Evolutionary conservation across 129 eudicot species (phyloP).

Genomic region (Solidago caesia): DNA sequence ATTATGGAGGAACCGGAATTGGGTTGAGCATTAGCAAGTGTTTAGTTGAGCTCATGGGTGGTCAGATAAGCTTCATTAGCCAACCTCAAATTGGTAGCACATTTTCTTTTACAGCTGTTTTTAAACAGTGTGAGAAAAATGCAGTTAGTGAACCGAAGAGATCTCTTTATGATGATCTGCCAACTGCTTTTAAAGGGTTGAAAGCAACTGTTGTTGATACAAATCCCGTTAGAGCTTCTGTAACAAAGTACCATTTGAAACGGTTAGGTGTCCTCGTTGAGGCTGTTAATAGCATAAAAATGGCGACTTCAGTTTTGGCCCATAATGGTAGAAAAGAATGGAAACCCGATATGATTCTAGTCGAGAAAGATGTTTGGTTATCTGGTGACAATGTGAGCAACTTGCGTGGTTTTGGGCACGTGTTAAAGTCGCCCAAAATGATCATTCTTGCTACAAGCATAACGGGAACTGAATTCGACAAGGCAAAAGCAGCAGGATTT

Average conservation of each 20-base stretch:
- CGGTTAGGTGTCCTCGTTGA: slow-evolving; percentile 66
- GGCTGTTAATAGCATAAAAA: slow-evolving; percentile 41
- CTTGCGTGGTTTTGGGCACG: slow-evolving; percentile 29
- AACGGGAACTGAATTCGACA: slow-evolving; percentile 51
- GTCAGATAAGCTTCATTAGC: slow-evolving; percentile 63
- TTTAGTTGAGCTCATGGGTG: slow-evolving; percentile 83
- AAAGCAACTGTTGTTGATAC: slow-evolving; percentile 70
- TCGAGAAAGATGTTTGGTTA: slow-evolving; percentile 83
- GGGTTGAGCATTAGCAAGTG: slow-evolving; percentile 87
- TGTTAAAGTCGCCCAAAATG: slow-evolving; percentile 45
- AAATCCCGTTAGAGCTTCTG: slow-evolving; percentile 64
- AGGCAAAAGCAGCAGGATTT: slow-evolving; percentile 66
- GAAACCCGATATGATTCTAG: slow-evolving; percentile 63
- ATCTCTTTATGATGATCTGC: slow-evolving; percentile 45
- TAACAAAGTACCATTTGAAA: slow-evolving; percentile 67
- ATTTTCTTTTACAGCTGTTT: slow-evolving; percentile 63
- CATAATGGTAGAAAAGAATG: background rate
- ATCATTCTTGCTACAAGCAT: slow-evolving; percentile 78
- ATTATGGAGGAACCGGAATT: slow-evolving; percentile 85
- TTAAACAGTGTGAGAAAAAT: slow-evolving; percentile 44
- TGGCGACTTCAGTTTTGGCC: slow-evolving; percentile 32
- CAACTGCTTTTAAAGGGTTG: slow-evolving; percentile 54
- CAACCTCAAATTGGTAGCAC: slow-evolving; percentile 78
- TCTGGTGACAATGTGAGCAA: slow-evolving; percentile 41
- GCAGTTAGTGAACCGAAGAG: slow-evolving; percentile 34